Conservation (phyloP, 306 rosid species). For the Malus fusca region DNA sequence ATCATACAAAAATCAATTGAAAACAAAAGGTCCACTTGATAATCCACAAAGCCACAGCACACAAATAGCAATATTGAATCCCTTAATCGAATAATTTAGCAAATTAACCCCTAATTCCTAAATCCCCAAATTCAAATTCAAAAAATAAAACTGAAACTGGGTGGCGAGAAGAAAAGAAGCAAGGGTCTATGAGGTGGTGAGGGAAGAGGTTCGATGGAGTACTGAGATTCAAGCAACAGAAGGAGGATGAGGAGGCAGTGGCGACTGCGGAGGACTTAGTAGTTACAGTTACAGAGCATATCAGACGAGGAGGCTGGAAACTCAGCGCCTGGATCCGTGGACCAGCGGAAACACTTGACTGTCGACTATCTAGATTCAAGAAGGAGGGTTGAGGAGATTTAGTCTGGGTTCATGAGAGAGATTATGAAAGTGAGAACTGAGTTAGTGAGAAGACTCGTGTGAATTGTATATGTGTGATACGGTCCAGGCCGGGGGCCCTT, state of each 20-base stretch:
- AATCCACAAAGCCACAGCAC: not conserved
- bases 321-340: not conserved
- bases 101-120: not conserved
- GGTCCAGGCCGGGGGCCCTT: accelerated
- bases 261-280: too few relatives aligned
- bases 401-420: too few relatives aligned
- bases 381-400: too few relatives aligned
- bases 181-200: not conserved
- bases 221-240: not conserved
- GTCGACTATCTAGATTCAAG: too few relatives aligned
- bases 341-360: too few relatives aligned
- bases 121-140: not conserved
- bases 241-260: too few relatives aligned
- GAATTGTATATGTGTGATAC: too few relatives aligned
- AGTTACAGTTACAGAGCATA: not conserved
- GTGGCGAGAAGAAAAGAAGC: not conserved
- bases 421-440: too few relatives aligned
- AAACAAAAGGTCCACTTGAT: not conserved
- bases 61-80: not conserved
- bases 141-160: not conserved
- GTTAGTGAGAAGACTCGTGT: too few relatives aligned
- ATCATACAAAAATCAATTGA: not conserved
- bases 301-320: not conserved
- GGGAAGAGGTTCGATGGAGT: not conserved
- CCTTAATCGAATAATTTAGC: not conserved